Percentiles rank a stretch among this genome's conserved stretches.
These are phyloP conservation scores for Paecilomyces fulvus DNA, from an alignment of 2,329 filamentous ascomycete species.

Conservation along the genomic window DNA sequence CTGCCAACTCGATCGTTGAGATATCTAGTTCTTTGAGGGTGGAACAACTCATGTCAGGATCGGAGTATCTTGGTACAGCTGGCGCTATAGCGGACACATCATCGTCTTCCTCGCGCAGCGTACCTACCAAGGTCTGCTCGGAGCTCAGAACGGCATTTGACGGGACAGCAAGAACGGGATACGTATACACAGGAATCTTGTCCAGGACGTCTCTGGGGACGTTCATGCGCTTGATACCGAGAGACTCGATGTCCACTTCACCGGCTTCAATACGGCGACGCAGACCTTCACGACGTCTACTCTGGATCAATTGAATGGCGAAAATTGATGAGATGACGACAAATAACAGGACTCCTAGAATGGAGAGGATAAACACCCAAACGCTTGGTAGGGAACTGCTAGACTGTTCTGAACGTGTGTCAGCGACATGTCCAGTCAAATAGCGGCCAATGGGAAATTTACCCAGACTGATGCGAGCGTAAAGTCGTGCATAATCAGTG, in stretches of 20 bases:
- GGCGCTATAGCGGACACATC: not conserved
- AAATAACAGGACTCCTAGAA: constrained; percentile 67
- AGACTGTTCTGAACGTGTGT: constrained; percentile 32
- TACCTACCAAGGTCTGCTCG: not conserved
- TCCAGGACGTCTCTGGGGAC: constrained; percentile 66
- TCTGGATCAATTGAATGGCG: constrained; percentile 70
- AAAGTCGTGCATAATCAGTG: constrained; percentile 32
- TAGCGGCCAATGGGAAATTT: constrained; percentile 30
- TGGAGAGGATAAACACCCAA: constrained; percentile 73
- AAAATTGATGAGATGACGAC: constrained; percentile 60
- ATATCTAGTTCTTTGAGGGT: not conserved
- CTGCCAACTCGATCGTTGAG: not conserved
- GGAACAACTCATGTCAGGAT: not conserved
- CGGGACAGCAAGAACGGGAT: constrained; percentile 37
- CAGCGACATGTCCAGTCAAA: constrained; percentile 28
- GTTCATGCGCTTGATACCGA: constrained; percentile 74
- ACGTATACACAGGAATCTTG: constrained; percentile 70
- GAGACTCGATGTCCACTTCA: constrained; percentile 75
- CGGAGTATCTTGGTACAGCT: not conserved
- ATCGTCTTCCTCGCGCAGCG: constrained; percentile 1
- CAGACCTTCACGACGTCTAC: constrained; percentile 58
- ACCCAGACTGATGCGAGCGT: constrained; percentile 42
- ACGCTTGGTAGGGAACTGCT: constrained; percentile 53
- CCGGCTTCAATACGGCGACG: constrained; percentile 64
- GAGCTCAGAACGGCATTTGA: constrained; percentile 3